Evolutionary conservation across 169 alveolate species (phyloP).

Genomic region (Fabrea salina): DNA sequence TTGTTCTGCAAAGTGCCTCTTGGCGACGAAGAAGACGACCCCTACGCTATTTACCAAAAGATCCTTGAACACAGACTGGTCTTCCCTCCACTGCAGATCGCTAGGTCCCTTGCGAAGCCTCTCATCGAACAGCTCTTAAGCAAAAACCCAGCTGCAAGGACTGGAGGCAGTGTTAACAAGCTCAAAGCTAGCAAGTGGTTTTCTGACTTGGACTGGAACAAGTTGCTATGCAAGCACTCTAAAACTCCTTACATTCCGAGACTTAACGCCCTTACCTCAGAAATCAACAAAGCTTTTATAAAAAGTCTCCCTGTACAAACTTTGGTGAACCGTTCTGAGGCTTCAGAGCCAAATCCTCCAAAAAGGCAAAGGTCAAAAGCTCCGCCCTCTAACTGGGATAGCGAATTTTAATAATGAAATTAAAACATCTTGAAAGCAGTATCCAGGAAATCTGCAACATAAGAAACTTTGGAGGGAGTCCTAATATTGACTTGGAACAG

Average conservation of each 20-base stretch:
- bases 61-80: conserved; percentile 81
- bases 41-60: conserved; percentile 92
- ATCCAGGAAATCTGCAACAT: conserved; percentile 5
- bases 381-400: background rate
- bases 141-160: conserved; percentile 46
- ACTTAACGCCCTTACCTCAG: background rate
- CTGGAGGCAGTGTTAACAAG: conserved; percentile 39
- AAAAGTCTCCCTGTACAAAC: background rate
- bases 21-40: conserved; percentile 96
- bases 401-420: background rate
- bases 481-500: conserved; percentile 19
- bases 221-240: conserved; percentile 36
- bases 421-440: conserved; percentile 22
- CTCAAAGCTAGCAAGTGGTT: conserved; percentile 43
- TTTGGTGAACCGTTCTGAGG: background rate
- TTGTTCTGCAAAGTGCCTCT: conserved; percentile 98
- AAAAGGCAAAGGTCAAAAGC: background rate
- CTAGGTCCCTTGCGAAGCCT: background rate
- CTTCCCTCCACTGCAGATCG: conserved; percentile 44
- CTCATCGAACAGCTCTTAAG: conserved; percentile 35
- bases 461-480: background rate
- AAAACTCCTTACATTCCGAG: conserved; percentile 49
- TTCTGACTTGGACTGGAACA: conserved; percentile 51
- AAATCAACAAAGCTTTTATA: background rate
- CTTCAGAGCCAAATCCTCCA: background rate